Conservation (phyloP, 163 green algal genomes). For the Prototheca cutis region DNA sequence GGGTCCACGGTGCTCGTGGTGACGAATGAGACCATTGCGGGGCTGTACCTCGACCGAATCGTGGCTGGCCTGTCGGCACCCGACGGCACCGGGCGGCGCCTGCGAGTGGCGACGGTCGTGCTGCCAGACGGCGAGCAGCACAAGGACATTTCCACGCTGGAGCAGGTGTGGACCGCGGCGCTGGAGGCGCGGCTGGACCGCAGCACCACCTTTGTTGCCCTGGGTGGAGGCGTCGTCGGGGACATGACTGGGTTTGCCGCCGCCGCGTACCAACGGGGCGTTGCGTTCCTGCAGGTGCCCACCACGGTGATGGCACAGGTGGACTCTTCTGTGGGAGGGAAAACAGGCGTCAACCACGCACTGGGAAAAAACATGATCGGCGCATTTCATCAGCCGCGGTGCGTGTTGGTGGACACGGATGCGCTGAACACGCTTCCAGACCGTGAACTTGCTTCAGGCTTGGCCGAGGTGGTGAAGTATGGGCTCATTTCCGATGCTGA, state of each 20-base stretch:
- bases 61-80: slow-evolving; percentile 26
- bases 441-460: slow-evolving; percentile 78
- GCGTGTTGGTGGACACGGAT: slow-evolving; percentile 70
- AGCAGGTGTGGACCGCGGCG: slow-evolving; percentile 64
- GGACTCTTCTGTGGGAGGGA: slow-evolving; percentile 95
- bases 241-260: slow-evolving; percentile 98
- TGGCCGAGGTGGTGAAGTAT: slow-evolving; percentile 97
- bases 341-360: slow-evolving; percentile 98
- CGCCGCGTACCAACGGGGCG: slow-evolving; percentile 86
- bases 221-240: slow-evolving; percentile 93
- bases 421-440: slow-evolving; percentile 71
- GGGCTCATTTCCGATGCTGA: slow-evolving; percentile 87
- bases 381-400: slow-evolving; percentile 92
- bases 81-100: slow-evolving; percentile 2
- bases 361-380: slow-evolving; percentile 99
- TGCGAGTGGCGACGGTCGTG: slow-evolving; percentile 68
- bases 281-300: slow-evolving; percentile 91
- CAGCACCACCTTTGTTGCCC: slow-evolving; percentile 81
- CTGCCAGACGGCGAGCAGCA: slow-evolving; percentile 91
- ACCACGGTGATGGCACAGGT: slow-evolving; percentile 84
- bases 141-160: slow-evolving; percentile 84
- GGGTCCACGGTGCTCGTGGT: slow-evolving; percentile 90
- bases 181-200: slow-evolving; percentile 47
- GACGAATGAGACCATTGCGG: slow-evolving; percentile 90
- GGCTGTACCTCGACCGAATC: slow-evolving; percentile 78